Evolutionary conservation across 768 basidiomycete species (phyloP).

Genomic region (Rhizopogon sp.): DNA sequence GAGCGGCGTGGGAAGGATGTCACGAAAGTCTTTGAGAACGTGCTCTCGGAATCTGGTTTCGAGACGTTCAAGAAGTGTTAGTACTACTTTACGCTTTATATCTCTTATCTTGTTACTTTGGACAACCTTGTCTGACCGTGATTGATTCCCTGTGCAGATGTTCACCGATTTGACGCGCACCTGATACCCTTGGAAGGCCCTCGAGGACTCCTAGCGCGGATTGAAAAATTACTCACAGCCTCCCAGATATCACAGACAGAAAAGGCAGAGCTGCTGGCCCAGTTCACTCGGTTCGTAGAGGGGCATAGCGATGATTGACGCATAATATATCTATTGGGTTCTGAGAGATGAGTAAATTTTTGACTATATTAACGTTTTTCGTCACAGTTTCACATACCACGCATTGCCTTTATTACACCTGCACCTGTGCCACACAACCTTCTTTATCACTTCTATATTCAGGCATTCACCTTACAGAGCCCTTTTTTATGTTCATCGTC

Average conservation of each 20-base stretch:
- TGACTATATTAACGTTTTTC: neutral
- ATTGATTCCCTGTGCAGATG: conserved; percentile 38
- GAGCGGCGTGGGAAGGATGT: conserved; percentile 28
- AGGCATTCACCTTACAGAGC: neutral
- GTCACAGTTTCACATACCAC: neutral
- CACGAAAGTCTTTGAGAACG: conserved; percentile 32
- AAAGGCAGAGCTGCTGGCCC: conserved; percentile 46
- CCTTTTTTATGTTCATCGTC: neutral
- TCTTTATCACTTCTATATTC: neutral
- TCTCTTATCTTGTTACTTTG: neutral
- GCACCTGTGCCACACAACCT: neutral
- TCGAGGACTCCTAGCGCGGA: conserved; percentile 59
- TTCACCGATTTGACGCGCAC: conserved; percentile 70
- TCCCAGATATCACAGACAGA: conserved; percentile 46
- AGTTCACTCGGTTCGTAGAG: conserved; percentile 55
- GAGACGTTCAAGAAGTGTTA: conserved; percentile 58
- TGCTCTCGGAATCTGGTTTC: conserved; percentile 30
- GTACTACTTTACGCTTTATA: conserved; percentile 14
- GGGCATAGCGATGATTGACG: conserved; percentile 15
- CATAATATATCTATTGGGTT: neutral
- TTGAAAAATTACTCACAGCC: conserved; percentile 53
- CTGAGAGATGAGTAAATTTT: neutral
- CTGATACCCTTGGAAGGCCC: conserved; percentile 74
- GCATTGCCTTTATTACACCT: neutral
- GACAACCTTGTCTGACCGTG: conserved; percentile 8